These are phyloP conservation scores for Saccharomyces hybrid DNA, from an alignment of 1,139 yeast species.

Conservation along the genomic window DNA sequence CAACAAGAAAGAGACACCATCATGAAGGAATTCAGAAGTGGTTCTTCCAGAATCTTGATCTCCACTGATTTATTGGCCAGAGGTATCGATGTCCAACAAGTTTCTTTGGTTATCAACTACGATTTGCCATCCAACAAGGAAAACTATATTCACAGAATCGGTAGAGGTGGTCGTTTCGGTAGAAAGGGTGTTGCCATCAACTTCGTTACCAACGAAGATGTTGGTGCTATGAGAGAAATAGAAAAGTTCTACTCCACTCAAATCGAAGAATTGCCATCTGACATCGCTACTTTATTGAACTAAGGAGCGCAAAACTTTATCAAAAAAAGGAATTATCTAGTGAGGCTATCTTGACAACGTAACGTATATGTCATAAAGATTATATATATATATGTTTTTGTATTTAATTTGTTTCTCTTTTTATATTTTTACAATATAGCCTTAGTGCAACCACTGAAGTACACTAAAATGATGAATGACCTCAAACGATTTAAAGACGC, in stretches of 20 bases:
- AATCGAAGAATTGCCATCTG: slow-evolving; percentile 97
- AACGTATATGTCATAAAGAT: neutral
- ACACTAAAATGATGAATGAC: too few relatives aligned
- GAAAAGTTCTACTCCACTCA: slow-evolving; percentile 98
- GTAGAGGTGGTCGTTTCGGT: slow-evolving; percentile 99
- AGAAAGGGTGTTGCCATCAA: slow-evolving; percentile 99
- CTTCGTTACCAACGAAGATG: slow-evolving; percentile 88
- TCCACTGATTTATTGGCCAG: slow-evolving; percentile 97
- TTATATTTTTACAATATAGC: neutral
- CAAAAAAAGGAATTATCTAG: neutral
- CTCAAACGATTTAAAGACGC: too few relatives aligned
- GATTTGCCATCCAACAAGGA: slow-evolving; percentile 97
- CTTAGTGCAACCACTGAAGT: too few relatives aligned
- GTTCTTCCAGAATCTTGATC: slow-evolving; percentile 94
- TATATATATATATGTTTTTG: neutral
- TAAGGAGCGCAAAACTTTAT: slow-evolving; percentile 5
- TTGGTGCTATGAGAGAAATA: slow-evolving; percentile 91
- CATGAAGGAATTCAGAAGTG: slow-evolving; percentile 98
- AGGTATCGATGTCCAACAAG: slow-evolving; percentile 99
- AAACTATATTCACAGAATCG: slow-evolving; percentile 98
- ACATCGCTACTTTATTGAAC: slow-evolving; percentile 70
- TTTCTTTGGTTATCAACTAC: slow-evolving; percentile 94
- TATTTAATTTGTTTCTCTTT: neutral
- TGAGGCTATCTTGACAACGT: neutral
- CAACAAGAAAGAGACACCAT: slow-evolving; percentile 96